Conservation (phyloP, 495 filamentous ascomycete species). For the Neurospora terricola region DNA sequence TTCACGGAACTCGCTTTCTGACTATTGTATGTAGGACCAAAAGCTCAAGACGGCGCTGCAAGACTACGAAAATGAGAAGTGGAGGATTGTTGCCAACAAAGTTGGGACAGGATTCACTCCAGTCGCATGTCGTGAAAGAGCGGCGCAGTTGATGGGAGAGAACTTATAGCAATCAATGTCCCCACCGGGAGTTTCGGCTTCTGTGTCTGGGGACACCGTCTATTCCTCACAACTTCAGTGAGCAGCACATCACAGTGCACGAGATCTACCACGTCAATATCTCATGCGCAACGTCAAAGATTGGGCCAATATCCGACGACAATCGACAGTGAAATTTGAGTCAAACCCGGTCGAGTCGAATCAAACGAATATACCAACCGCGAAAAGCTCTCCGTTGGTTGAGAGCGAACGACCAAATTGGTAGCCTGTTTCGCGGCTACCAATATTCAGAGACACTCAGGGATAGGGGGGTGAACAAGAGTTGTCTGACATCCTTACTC, state of each 20-base stretch:
- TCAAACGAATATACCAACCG: neutral
- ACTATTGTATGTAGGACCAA: conserved; percentile 47
- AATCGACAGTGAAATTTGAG: neutral
- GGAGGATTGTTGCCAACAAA: conserved; percentile 79
- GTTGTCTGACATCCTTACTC: neutral
- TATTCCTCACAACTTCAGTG: conserved; percentile 33
- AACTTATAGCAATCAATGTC: conserved; percentile 48
- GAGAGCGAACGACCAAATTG: neutral
- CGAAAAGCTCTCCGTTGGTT: neutral
- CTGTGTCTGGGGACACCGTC: conserved; percentile 40
- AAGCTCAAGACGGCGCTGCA: conserved; percentile 68
- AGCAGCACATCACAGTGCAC: conserved; percentile 6
- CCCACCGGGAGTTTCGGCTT: conserved; percentile 41
- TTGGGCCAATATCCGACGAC: neutral
- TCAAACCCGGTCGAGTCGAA: neutral
- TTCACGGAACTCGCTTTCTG: neutral
- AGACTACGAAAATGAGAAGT: conserved; percentile 84
- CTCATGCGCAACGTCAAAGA: neutral
- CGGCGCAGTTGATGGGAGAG: conserved; percentile 44
- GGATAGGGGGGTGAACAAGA: neutral
- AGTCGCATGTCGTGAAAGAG: conserved; percentile 73
- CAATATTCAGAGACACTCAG: neutral
- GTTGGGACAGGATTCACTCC: conserved; percentile 79
- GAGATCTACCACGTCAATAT: neutral
- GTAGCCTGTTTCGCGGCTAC: neutral